These are phyloP conservation scores for Tylopilus subfusipes DNA, from an alignment of 768 basidiomycete genomes.

Conservation along the genomic window DNA sequence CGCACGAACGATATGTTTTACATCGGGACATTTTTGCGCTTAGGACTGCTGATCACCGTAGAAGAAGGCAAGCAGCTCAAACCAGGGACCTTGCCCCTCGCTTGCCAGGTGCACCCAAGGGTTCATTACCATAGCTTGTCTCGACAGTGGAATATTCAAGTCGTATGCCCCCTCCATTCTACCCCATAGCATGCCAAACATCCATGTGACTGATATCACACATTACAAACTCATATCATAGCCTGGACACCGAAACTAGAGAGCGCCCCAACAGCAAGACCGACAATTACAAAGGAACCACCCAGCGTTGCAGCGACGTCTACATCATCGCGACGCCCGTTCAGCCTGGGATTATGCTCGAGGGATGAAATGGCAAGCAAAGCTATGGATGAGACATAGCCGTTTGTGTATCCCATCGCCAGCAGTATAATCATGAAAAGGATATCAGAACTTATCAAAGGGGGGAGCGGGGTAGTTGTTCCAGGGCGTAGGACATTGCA, in stretches of 20 bases:
- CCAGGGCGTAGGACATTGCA: conserved; percentile 72
- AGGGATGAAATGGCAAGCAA: conserved; percentile 83
- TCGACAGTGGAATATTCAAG: neutral
- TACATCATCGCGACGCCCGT: conserved; percentile 70
- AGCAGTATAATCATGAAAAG: conserved; percentile 73
- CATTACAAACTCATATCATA: conserved; percentile 45
- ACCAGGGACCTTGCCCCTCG: conserved; percentile 68
- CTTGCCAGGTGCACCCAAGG: conserved; percentile 59
- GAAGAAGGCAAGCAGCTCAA: conserved; percentile 61
- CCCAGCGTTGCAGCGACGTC: conserved; percentile 82
- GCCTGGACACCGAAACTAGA: conserved; percentile 77
- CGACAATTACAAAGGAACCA: conserved; percentile 74
- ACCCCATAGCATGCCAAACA: neutral
- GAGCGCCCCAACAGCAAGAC: conserved; percentile 71
- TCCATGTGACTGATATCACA: neutral
- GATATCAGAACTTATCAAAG: conserved; percentile 70
- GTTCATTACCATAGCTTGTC: conserved; percentile 14
- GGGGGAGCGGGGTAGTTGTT: conserved; percentile 21
- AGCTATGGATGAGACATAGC: conserved; percentile 72
- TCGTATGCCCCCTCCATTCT: neutral
- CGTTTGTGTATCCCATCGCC: conserved; percentile 74
- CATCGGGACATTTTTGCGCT: conserved; percentile 82
- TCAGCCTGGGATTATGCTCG: conserved; percentile 70
- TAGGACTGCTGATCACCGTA: conserved; percentile 72
- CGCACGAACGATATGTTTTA: conserved; percentile 74